Evolutionary conservation across 805 yeast species (phyloP).

Genomic region (Ogataea methanolica): DNA sequence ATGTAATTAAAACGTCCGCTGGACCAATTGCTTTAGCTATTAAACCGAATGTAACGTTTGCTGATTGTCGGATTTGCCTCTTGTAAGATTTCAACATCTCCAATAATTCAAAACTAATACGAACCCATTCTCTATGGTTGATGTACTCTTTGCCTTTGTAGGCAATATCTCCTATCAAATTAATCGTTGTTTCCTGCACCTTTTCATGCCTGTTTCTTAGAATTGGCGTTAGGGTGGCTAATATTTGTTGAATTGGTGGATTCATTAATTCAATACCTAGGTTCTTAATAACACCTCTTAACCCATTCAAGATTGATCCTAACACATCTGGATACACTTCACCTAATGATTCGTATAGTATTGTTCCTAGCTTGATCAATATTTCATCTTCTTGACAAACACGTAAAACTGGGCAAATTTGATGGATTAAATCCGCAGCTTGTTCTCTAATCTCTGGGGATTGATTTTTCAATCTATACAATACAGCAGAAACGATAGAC

Average conservation of each 20-base stretch:
- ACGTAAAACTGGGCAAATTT: constrained; percentile 62
- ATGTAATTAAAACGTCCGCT: constrained; percentile 81
- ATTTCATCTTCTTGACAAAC: constrained; percentile 60
- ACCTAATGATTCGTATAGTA: constrained; percentile 86
- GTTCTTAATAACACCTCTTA: constrained; percentile 55
- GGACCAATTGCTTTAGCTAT: constrained; percentile 95
- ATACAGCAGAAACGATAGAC: constrained; percentile 63
- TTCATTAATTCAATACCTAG: constrained; percentile 58
- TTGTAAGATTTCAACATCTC: constrained; percentile 83
- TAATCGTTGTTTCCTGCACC: constrained; percentile 81
- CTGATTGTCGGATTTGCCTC: constrained; percentile 73
- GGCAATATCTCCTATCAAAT: constrained; percentile 78
- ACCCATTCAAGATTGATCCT: constrained; percentile 76
- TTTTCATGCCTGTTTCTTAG: constrained; percentile 83
- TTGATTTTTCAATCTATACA: constrained; percentile 71
- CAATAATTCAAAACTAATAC: constrained; percentile 84
- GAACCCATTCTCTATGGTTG: constrained; percentile 95
- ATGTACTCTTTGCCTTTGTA: constrained; percentile 73
- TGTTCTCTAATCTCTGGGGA: constrained; percentile 72
- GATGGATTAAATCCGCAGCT: constrained; percentile 71
- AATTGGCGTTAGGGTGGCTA: constrained; percentile 90
- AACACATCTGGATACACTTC: constrained; percentile 93
- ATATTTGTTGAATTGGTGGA: constrained; percentile 77
- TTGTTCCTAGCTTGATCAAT: constrained; percentile 63
- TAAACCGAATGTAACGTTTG: constrained; percentile 86